These are phyloP conservation scores for Linum tenue DNA, from an alignment of 345 rosid species.

Conservation along the genomic window DNA sequence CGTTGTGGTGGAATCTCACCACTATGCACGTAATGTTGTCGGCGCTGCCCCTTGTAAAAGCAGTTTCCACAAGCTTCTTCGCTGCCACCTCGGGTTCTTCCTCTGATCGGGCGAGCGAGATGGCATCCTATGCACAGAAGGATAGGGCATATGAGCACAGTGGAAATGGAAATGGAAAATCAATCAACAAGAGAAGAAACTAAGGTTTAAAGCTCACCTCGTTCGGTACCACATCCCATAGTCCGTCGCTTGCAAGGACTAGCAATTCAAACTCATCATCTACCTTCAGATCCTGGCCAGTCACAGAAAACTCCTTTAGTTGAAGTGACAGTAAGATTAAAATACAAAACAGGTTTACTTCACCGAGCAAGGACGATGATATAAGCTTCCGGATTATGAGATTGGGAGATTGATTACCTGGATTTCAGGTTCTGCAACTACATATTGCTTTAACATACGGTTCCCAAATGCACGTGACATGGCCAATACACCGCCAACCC, in stretches of 20 bases:
- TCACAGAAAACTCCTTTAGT: neutral
- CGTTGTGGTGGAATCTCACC: constrained; percentile 57
- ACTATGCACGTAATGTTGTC: constrained; percentile 97
- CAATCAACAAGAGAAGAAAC: neutral
- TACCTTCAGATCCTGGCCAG: constrained; percentile 59
- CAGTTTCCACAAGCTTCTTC: constrained; percentile 71
- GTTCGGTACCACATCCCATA: constrained; percentile 95
- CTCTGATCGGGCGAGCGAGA: constrained; percentile 54
- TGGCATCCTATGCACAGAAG: constrained; percentile 58
- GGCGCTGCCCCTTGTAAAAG: constrained; percentile 78
- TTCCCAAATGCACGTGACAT: constrained; percentile 99
- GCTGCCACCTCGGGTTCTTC: constrained; percentile 83
- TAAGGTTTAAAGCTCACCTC: constrained; percentile 34
- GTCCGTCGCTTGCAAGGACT: constrained; percentile 94
- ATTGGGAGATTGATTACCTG: constrained; percentile 45
- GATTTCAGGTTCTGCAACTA: constrained; percentile 96
- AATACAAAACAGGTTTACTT: neutral
- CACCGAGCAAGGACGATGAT: neutral
- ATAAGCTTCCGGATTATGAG: neutral
- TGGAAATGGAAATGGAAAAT: neutral
- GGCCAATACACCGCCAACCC: constrained; percentile 99
- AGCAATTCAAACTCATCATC: constrained; percentile 70
- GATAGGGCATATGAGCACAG: neutral
- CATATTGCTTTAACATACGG: constrained; percentile 95
- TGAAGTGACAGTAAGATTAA: neutral